A percentile compares a stretch with the other conserved stretches of the same genome.
Conservation (phyloP, 148 eudicot genomes). For the Nepenthes mirabilis region DNA sequence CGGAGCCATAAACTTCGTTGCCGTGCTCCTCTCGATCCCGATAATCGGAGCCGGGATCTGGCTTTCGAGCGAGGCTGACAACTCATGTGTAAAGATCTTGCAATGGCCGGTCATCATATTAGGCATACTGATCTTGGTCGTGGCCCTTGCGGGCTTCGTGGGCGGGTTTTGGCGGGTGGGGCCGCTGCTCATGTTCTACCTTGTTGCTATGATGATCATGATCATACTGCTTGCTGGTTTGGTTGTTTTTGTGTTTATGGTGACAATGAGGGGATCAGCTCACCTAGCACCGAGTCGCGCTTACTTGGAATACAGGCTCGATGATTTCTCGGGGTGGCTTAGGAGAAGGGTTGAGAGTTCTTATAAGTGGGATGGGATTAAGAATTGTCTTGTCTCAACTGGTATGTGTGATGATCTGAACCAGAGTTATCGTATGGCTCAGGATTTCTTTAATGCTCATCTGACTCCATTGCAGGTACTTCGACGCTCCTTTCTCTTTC, state of each 20-base stretch:
- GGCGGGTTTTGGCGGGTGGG: constrained; percentile 70
- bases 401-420: constrained; percentile 64
- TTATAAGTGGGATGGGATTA: constrained; percentile 74
- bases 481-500: background rate
- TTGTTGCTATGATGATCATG: constrained; percentile 59
- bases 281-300: constrained; percentile 66
- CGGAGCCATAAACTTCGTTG: constrained; percentile 60
- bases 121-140: constrained; percentile 51
- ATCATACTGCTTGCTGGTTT: constrained; percentile 43
- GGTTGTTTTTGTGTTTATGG: constrained; percentile 63
- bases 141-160: constrained; percentile 52
- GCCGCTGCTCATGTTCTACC: constrained; percentile 50
- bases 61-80: constrained; percentile 53
- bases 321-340: constrained; percentile 64
- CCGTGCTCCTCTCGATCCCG: constrained; percentile 68
- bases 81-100: constrained; percentile 52
- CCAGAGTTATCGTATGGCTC: constrained; percentile 61
- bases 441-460: constrained; percentile 71
- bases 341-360: constrained; percentile 43
- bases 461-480: constrained; percentile 63
- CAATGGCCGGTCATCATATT: constrained; percentile 79
- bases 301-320: constrained; percentile 61
- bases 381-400: constrained; percentile 49
- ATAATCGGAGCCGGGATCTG: constrained; percentile 71
- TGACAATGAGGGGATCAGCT: constrained; percentile 56